Conservation (phyloP, 495 filamentous ascomycete genomes). For the Lophiostoma macrostomum region DNA sequence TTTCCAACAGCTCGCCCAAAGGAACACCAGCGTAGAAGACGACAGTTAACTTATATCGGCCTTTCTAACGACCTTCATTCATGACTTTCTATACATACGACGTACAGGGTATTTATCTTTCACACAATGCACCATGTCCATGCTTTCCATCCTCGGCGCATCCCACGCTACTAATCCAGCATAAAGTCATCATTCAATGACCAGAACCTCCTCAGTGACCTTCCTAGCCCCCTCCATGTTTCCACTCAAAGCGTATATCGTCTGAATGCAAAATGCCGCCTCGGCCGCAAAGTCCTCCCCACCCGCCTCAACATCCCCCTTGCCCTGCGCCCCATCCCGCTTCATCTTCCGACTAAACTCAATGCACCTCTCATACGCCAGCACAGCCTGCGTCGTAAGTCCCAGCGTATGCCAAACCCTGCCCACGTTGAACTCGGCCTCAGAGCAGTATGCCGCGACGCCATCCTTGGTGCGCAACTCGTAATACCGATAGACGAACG, state of each 20-base stretch:
- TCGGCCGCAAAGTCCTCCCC: constrained; percentile 66
- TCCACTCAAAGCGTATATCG: constrained; percentile 61
- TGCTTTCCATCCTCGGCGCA: too few species aligned
- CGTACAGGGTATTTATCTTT: too few species aligned
- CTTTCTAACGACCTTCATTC: too few species aligned
- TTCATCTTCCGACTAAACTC: constrained; percentile 47
- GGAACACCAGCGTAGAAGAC: too few species aligned
- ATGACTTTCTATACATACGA: too few species aligned
- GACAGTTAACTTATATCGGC: too few species aligned
- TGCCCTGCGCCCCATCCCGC: constrained; percentile 9
- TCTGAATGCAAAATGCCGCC: constrained; percentile 73
- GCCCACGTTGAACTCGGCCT: constrained; percentile 87
- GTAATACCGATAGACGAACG: constrained; percentile 78
- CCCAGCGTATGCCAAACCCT: constrained; percentile 79
- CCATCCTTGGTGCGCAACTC: constrained; percentile 46
- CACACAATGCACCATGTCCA: too few species aligned
- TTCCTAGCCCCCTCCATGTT: constrained; percentile 54
- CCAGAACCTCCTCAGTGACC: constrained; percentile 58
- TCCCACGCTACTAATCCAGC: too few species aligned
- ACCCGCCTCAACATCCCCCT: constrained; percentile 30
- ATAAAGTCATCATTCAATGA: constrained; percentile 40
- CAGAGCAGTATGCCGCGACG: constrained; percentile 58
- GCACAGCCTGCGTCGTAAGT: constrained; percentile 69
- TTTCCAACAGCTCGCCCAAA: too few species aligned
- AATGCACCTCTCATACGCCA: constrained; percentile 65